Evolutionary conservation across 495 filamentous ascomycete species (phyloP).

Genomic region (Durotheca rogersii): DNA sequence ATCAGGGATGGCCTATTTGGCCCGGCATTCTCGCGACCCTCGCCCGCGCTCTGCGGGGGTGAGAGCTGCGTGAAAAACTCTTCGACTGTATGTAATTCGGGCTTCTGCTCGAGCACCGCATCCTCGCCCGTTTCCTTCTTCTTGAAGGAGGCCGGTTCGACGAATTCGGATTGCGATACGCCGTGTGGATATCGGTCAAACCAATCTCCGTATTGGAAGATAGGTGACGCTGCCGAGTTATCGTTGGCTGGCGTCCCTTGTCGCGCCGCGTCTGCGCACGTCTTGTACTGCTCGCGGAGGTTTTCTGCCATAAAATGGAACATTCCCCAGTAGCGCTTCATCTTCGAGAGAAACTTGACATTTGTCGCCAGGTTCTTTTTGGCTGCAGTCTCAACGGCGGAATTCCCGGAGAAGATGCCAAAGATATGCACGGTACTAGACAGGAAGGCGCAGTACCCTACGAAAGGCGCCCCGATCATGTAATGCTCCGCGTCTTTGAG

Average conservation of each 20-base stretch:
- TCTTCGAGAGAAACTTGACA: slow-evolving; percentile 84
- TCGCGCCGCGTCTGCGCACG: slow-evolving; percentile 74
- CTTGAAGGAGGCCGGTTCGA: slow-evolving; percentile 67
- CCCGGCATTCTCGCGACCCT: slow-evolving; percentile 33
- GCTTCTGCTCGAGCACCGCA: slow-evolving; percentile 78
- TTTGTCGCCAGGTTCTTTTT: slow-evolving; percentile 88
- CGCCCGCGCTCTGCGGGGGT: slow-evolving; percentile 55
- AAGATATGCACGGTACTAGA: slow-evolving; percentile 91
- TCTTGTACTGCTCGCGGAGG: slow-evolving; percentile 83
- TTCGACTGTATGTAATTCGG: slow-evolving; percentile 88
- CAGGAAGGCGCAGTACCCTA: slow-evolving; percentile 90
- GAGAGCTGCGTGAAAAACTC: slow-evolving; percentile 89
- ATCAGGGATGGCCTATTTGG: slow-evolving; percentile 34
- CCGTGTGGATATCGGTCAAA: slow-evolving; percentile 94
- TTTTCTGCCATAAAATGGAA: slow-evolving; percentile 96
- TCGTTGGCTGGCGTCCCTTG: slow-evolving; percentile 53
- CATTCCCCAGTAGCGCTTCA: slow-evolving; percentile 98
- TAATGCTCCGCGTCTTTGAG: slow-evolving; percentile 78
- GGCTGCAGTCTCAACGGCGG: slow-evolving; percentile 68
- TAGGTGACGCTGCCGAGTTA: slow-evolving; percentile 54
- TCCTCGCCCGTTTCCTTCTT: slow-evolving; percentile 76
- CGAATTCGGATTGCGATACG: slow-evolving; percentile 78
- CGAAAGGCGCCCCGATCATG: slow-evolving; percentile 84
- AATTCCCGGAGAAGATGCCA: slow-evolving; percentile 80
- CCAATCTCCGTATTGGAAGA: slow-evolving; percentile 98